Conservation (phyloP, 805 yeast species). For the Pichia eremophila region DNA sequence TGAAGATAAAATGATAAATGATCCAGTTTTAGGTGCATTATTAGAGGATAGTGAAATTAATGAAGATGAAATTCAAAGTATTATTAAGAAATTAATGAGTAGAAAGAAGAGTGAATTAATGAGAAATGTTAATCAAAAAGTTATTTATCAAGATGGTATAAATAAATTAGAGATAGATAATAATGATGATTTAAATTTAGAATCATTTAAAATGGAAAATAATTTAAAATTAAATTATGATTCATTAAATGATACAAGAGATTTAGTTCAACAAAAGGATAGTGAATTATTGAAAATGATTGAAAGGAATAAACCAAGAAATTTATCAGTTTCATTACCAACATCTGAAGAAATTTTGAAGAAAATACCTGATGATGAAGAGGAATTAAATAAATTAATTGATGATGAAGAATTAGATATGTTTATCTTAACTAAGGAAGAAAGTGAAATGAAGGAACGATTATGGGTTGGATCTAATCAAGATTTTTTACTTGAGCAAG, state of each 20-base stretch:
- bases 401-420: slow-evolving; percentile 74
- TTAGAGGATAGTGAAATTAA: slow-evolving; percentile 36
- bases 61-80: slow-evolving; percentile 33
- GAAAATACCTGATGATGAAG: slow-evolving; percentile 48
- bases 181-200: background rate
- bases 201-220: slow-evolving; percentile 6
- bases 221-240: slow-evolving; percentile 5
- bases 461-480: slow-evolving; percentile 88
- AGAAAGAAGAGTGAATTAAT: slow-evolving; percentile 19
- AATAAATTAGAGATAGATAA: slow-evolving; percentile 3
- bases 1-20: slow-evolving; percentile 31
- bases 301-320: slow-evolving; percentile 42
- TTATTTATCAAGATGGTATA: slow-evolving; percentile 13
- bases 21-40: slow-evolving; percentile 36
- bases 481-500: slow-evolving; percentile 79
- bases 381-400: slow-evolving; percentile 49
- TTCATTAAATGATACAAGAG: slow-evolving; percentile 1
- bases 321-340: slow-evolving; percentile 45
- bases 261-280: slow-evolving; percentile 16
- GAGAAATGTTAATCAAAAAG: slow-evolving; percentile 8
- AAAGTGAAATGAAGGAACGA: slow-evolving; percentile 62
- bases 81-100: slow-evolving; percentile 23
- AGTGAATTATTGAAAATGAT: slow-evolving; percentile 25
- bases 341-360: slow-evolving; percentile 45
- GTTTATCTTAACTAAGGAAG: slow-evolving; percentile 57